Conservation (phyloP, 352 stramenopile species). For the Phytophthora hybrid region DNA sequence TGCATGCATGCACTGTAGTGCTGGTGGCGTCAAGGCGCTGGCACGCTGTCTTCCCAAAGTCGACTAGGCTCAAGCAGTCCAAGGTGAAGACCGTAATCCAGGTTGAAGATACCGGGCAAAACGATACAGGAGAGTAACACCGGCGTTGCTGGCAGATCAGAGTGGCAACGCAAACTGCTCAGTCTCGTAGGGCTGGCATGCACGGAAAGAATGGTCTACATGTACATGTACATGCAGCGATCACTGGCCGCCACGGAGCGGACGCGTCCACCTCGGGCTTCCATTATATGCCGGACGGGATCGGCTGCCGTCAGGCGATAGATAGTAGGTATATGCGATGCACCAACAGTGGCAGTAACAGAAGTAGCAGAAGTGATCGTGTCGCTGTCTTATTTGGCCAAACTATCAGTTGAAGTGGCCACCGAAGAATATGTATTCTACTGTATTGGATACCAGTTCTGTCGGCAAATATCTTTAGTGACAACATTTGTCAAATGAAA, state of each 20-base stretch:
- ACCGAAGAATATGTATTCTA: too few relatives aligned
- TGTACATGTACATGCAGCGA: not conserved
- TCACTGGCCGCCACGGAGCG: not conserved
- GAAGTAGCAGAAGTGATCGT: too few relatives aligned
- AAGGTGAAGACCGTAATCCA: not conserved
- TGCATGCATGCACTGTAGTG: not conserved
- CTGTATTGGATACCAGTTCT: constrained; percentile 1
- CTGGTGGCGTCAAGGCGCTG: not conserved
- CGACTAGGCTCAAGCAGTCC: too few relatives aligned
- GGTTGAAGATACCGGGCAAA: constrained; percentile 11
- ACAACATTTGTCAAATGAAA: constrained; percentile 21
- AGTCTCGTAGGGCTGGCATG: not conserved
- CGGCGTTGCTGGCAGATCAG: not conserved
- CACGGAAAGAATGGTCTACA: not conserved
- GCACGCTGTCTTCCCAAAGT: constrained; percentile 3
- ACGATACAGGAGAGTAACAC: constrained; percentile 20
- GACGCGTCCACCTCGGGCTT: not conserved
- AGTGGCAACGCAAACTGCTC: constrained; percentile 3
- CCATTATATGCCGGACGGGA: not conserved
- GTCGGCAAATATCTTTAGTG: constrained; percentile 8
- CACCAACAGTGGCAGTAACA: not conserved
- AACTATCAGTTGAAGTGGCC: too few relatives aligned
- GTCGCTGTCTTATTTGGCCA: too few relatives aligned
- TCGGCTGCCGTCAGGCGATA: not conserved
- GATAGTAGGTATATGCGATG: too few relatives aligned